Evolutionary conservation across 1,284 basidiomycete genomes (phyloP).

Genomic region (Mycosarcoma mackinlayi): DNA sequence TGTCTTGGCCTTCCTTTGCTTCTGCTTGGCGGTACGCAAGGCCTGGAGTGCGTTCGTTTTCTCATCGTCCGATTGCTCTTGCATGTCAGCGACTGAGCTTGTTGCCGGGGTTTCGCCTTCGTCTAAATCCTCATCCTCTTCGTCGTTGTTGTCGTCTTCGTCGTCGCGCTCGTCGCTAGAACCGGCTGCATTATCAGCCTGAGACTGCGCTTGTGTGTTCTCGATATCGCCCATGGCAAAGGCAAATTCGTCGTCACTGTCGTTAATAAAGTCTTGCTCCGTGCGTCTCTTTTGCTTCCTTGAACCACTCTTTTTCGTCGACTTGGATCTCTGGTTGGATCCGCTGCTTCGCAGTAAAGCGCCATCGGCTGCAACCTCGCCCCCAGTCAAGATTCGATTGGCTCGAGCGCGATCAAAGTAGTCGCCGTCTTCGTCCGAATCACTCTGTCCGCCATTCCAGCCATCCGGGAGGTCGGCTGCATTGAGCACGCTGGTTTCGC

Average conservation of each 20-base stretch:
- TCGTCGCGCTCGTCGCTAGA: slow-evolving; percentile 12
- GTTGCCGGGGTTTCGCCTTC: slow-evolving; percentile 30
- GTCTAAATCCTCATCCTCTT: slow-evolving; percentile 15
- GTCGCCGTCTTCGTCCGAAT: slow-evolving; percentile 44
- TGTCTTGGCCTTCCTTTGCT: slow-evolving; percentile 11
- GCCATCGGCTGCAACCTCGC: slow-evolving; percentile 27
- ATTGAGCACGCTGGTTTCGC: slow-evolving; percentile 12
- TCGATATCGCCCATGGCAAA: slow-evolving; percentile 39
- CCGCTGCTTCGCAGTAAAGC: slow-evolving; percentile 33
- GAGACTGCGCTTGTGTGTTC: slow-evolving; percentile 7
- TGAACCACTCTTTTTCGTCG: slow-evolving; percentile 10
- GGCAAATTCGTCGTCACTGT: slow-evolving; percentile 64
- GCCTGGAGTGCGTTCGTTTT: slow-evolving; percentile 29
- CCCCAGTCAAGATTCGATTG: slow-evolving; percentile 14
- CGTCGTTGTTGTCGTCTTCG: not conserved
- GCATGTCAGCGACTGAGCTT: slow-evolving; percentile 28
- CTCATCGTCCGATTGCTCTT: slow-evolving; percentile 16
- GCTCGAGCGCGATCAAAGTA: slow-evolving; percentile 46
- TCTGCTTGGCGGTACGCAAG: slow-evolving; percentile 28
- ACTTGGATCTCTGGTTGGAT: slow-evolving; percentile 13
- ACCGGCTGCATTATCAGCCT: not conserved
- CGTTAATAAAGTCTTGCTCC: slow-evolving; percentile 60
- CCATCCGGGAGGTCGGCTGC: slow-evolving; percentile 33
- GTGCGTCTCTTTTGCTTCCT: slow-evolving; percentile 40
- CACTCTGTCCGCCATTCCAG: slow-evolving; percentile 35